A percentile compares a stretch with the other conserved stretches of the same genome.
Evolutionary conservation across 305 asterid genomes (phyloP).

Genomic region (Fraxinus platypoda): DNA sequence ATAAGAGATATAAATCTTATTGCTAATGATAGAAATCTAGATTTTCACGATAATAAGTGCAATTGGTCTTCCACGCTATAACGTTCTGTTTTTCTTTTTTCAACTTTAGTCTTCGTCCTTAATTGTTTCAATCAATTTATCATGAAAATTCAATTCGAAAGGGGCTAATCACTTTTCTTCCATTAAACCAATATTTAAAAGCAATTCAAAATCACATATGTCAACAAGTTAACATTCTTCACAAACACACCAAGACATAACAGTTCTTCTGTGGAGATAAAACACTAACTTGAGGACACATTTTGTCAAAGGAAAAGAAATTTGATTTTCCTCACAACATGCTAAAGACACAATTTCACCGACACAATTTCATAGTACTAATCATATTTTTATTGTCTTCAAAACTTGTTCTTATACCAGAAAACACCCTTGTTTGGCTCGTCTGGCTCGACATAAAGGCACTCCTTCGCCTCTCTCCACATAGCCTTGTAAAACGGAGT

Average conservation of each 20-base stretch:
- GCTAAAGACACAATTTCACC: conserved; percentile 8
- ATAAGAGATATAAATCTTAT: not conserved
- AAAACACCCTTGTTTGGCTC: conserved; percentile 50
- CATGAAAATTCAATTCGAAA: not conserved
- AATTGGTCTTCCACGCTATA: not conserved
- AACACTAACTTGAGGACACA: not conserved
- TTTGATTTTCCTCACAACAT: conserved; percentile 10
- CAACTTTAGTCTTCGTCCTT: not conserved
- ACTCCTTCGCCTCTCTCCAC: conserved; percentile 73
- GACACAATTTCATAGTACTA: not conserved
- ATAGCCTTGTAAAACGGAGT: conserved; percentile 63
- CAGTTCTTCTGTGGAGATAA: conserved; percentile 21
- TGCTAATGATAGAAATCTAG: not conserved
- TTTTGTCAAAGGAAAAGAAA: not conserved
- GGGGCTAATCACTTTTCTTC: not conserved
- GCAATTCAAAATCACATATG: not conserved
- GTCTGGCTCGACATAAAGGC: conserved; percentile 62
- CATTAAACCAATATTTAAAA: not conserved
- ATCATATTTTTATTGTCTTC: conserved; percentile 12
- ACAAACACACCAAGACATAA: not conserved
- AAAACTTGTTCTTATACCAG: conserved; percentile 66
- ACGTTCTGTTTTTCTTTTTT: not conserved
- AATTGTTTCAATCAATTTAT: not conserved
- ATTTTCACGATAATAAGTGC: not conserved
- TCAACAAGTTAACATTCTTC: not conserved